phyloP scores from a whole-genome alignment of 441 rosid species.

The Aleurites moluccanus region DNA sequence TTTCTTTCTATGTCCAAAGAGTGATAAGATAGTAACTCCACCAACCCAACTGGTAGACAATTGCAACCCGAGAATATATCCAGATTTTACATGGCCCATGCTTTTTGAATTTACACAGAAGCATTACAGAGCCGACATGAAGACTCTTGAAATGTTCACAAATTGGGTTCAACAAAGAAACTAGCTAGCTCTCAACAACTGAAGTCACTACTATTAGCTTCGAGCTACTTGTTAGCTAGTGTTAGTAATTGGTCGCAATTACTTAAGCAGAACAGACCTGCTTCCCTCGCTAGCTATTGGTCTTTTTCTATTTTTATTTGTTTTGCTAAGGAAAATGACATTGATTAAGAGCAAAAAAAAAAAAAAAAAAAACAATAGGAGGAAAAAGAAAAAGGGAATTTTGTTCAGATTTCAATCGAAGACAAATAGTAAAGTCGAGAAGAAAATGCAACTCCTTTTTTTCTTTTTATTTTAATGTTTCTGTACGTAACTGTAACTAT shows the following conservation, averaged over 20 bases:
- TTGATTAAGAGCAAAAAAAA: too few relatives aligned
- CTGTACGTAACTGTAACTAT: neutral
- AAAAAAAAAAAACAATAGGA: too few relatives aligned
- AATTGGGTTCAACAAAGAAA: conserved; percentile 61
- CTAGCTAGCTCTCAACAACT: neutral
- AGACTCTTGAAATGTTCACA: conserved; percentile 74
- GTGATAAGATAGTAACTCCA: conserved; percentile 72
- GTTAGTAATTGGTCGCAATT: conserved; percentile 4
- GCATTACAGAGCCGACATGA: conserved; percentile 97
- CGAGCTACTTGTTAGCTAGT: too few relatives aligned
- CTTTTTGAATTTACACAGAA: conserved; percentile 90
- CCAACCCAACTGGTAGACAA: conserved; percentile 62
- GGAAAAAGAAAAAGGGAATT: neutral
- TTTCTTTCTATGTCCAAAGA: conserved; percentile 84
- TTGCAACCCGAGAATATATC: conserved; percentile 53
- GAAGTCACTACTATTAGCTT: too few relatives aligned
- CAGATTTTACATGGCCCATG: conserved; percentile 95
- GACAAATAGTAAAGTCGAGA: conserved; percentile 15
- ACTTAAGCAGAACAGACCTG: neutral
- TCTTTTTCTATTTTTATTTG: conserved; percentile 1
- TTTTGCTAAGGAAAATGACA: too few relatives aligned
- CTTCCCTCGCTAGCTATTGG: conserved; percentile 4
- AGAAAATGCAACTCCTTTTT: neutral
- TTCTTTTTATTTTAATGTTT: conserved; percentile 4
- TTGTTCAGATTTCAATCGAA: conserved; percentile 7